Evolutionary conservation across 805 yeast species (phyloP).

Genomic region (Wickerhamomyces subpelliculosus): DNA sequence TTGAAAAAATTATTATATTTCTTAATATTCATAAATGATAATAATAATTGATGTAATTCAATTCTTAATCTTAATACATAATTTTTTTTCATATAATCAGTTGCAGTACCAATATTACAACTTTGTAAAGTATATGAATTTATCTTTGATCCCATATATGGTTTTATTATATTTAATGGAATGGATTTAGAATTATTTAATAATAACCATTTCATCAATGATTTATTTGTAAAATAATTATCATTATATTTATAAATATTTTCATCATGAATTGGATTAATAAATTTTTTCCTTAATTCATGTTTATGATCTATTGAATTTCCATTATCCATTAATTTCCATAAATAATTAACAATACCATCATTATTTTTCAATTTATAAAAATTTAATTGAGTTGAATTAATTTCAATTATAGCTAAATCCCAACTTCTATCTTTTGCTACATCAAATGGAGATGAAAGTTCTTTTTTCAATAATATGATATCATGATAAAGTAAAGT

Average conservation of each 20-base stretch:
- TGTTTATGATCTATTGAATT: not conserved
- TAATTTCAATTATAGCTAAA: constrained; percentile 5
- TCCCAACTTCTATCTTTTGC: constrained; percentile 9
- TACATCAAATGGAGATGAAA: constrained; percentile 6
- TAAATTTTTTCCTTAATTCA: not conserved
- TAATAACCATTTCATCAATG: not conserved
- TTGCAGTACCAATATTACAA: constrained; percentile 5
- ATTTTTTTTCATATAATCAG: constrained; percentile 1
- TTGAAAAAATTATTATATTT: constrained; percentile 3
- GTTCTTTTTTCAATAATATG: constrained; percentile 3
- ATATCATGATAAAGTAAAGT: not conserved
- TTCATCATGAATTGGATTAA: not conserved
- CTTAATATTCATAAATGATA: constrained; percentile 1
- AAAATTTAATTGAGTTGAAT: constrained; percentile 10
- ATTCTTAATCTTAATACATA: constrained; percentile 5
- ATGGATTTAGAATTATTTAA: not conserved
- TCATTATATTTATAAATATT: too few relatives aligned
- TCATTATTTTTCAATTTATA: constrained; percentile 2
- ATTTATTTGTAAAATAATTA: not conserved
- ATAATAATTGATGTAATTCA: constrained; percentile 7
- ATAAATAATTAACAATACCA: not conserved
- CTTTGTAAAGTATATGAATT: constrained; percentile 6
- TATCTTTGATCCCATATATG: constrained; percentile 4
- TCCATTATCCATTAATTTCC: not conserved
- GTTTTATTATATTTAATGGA: constrained; percentile 1